Base-by-base conservation (phyloP, 164 flowering plant genomes). In the Cinnamomum chago region DNA sequence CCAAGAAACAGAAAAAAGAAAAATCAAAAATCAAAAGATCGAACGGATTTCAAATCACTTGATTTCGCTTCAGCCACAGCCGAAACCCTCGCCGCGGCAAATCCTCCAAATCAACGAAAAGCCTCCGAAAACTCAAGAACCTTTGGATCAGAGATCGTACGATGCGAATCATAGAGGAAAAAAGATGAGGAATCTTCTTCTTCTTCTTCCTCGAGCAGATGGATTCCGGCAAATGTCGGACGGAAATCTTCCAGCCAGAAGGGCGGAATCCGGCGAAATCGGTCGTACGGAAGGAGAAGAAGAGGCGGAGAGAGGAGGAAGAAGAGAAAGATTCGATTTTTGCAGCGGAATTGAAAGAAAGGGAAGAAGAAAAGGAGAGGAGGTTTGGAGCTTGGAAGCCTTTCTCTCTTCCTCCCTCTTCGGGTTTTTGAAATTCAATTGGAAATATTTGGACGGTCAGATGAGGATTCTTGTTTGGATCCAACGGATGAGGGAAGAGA, bases 351-450 rank as follows among this genome's bases (percentile, higher is more conserved):
- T 75, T 68, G 76, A 62, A 68, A 68, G 65, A 22, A 70, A 68
- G 76, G 28, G 77, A 71, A 20, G 20, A 74, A 58, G 64, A 73
- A 33, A 73, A 70, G 67, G 47, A 72, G 60, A 5, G 60, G 5
- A 55, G 17, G 60, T 55, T 17, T 40, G 47, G 47, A 40, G 9
- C 60, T 55, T 2, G n/a, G 60, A 55, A 55, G 47, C 60, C 65
- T 67, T 52, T 64, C 68, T 73, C 77, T 82, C 35, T 30, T 30
- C 83, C 90, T 83, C 90, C 86, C 92, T 84, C 91, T 88, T 55
- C 79, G 73, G 67, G 78, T 82, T 84, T 90, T 91, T 87, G 88
- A 88, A 87, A 84, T 85, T 85, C 84, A 86, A 85, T 85, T 83
- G 75, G 75, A 78, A 0, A 47, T 82, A 79, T 82, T 55, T 78